These are phyloP conservation scores for Wickerhamiella slavikovae DNA, from an alignment of 805 yeast species.

Conservation along the genomic window DNA sequence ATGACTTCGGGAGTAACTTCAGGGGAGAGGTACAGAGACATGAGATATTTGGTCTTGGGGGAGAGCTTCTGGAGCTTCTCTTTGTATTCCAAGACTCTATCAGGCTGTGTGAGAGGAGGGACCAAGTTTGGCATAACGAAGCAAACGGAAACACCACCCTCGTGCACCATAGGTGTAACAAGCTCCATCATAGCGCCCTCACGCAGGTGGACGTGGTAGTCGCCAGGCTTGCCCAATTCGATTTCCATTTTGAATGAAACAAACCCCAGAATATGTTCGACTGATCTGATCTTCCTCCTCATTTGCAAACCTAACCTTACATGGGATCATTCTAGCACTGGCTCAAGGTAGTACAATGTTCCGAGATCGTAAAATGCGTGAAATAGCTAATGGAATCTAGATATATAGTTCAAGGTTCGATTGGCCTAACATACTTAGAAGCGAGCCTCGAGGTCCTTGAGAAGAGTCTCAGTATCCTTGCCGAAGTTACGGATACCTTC, in stretches of 20 bases:
- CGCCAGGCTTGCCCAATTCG: constrained; percentile 25
- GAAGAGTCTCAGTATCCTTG: constrained; percentile 69
- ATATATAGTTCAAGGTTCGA: too few species aligned
- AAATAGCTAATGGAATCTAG: too few species aligned
- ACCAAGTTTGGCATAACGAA: constrained; percentile 91
- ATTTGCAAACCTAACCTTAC: too few species aligned
- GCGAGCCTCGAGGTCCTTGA: constrained; percentile 7
- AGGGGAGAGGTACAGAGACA: constrained; percentile 70
- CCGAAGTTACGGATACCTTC: constrained; percentile 97
- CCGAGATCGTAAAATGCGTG: too few species aligned
- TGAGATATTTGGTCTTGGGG: constrained; percentile 70
- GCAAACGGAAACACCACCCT: constrained; percentile 82
- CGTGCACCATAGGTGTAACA: constrained; percentile 71
- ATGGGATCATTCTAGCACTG: too few species aligned
- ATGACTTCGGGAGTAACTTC: constrained; percentile 74
- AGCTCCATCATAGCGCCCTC: constrained; percentile 86
- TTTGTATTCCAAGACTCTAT: constrained; percentile 52
- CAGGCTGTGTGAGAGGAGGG: constrained; percentile 75
- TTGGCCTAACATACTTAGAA: constrained; percentile 7
- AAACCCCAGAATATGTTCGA: too few species aligned
- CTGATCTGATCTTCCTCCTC: too few species aligned
- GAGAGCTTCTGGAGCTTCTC: constrained; percentile 37
- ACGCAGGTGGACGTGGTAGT: constrained; percentile 90
- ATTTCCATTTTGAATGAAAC: constrained; percentile 4
- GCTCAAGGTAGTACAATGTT: too few species aligned